phyloP scores from a whole-genome alignment of 2,329 filamentous ascomycete species.

The Cytospora chrysosperma region DNA sequence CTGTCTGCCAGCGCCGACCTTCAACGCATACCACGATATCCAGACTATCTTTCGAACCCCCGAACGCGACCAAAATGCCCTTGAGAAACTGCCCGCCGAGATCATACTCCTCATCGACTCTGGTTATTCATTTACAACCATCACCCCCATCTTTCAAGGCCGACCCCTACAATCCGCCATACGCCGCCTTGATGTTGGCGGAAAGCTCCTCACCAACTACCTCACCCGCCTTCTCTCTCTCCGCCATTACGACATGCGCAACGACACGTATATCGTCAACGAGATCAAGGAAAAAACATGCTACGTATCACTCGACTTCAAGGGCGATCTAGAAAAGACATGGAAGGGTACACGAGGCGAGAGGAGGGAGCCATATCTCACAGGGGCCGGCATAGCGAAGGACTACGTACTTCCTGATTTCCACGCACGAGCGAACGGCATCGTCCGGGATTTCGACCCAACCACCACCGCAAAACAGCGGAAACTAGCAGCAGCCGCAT shows the following conservation, averaged over 20 bases:
- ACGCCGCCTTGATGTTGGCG: slow-evolving; percentile 83
- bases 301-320: slow-evolving; percentile 78
- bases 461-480: slow-evolving; percentile 49
- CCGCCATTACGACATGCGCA: slow-evolving; percentile 92
- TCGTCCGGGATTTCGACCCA: slow-evolving; percentile 76
- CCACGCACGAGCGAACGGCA: slow-evolving; percentile 59
- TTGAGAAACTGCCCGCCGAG: slow-evolving; percentile 61
- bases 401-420: slow-evolving; percentile 93
- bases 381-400: slow-evolving; percentile 65
- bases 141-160: slow-evolving; percentile 82
- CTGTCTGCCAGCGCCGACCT: slow-evolving; percentile 56
- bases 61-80: slow-evolving; percentile 37
- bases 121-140: slow-evolving; percentile 88
- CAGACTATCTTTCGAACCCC: slow-evolving; percentile 66
- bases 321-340: slow-evolving; percentile 71
- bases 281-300: slow-evolving; percentile 92
- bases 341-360: slow-evolving; percentile 76
- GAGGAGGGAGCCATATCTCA: slow-evolving; percentile 48
- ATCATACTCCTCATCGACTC: slow-evolving; percentile 86
- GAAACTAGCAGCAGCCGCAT: slow-evolving; percentile 44
- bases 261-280: slow-evolving; percentile 90
- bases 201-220: slow-evolving; percentile 91
- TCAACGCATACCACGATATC: slow-evolving; percentile 82
- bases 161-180: slow-evolving; percentile 77
- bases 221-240: slow-evolving; percentile 86